phyloP scores from a whole-genome alignment of 768 basidiomycete species.

The Amyloporia xantha region DNA sequence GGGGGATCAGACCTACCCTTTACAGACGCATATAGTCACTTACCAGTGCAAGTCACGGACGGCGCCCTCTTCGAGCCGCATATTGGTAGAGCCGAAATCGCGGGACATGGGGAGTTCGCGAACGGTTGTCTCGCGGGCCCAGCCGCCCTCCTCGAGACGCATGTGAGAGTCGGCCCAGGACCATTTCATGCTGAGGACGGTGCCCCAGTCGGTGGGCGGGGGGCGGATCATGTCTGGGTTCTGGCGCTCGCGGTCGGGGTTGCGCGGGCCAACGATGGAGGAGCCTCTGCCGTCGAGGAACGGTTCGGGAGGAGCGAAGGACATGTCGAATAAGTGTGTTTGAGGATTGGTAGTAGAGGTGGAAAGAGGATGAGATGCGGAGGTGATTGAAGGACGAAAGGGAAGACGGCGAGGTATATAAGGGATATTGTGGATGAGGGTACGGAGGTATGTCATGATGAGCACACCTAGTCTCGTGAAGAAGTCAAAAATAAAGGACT shows the following conservation, averaged over 20 bases:
- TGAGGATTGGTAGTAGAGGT: no score
- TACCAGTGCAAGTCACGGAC: conserved; percentile 32
- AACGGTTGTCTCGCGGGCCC: conserved; percentile 2
- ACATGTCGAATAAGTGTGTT: no score
- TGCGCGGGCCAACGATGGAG: conserved; percentile 1
- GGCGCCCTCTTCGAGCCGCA: conserved; percentile 31
- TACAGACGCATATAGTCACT: background rate
- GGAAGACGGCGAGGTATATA: no score
- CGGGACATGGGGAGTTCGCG: conserved; percentile 2
- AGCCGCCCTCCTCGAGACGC: conserved; percentile 4
- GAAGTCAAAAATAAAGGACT: background rate
- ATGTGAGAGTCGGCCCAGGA: conserved; percentile 3
- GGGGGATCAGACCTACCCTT: background rate
- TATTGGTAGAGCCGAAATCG: conserved; percentile 23
- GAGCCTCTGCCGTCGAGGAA: background rate
- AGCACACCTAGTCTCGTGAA: background rate
- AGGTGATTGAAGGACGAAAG: no score
- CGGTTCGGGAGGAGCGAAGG: background rate
- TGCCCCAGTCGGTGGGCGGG: conserved; percentile 3
- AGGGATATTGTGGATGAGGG: background rate
- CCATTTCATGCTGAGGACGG: conserved; percentile 2
- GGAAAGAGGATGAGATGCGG: no score
- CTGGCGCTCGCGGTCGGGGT: conserved; percentile 2
- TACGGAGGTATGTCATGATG: background rate
- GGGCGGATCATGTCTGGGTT: background rate